Evolutionary conservation across 176 grass and related monocot genomes (phyloP).

Genomic region (Phoenix roebelenii): DNA sequence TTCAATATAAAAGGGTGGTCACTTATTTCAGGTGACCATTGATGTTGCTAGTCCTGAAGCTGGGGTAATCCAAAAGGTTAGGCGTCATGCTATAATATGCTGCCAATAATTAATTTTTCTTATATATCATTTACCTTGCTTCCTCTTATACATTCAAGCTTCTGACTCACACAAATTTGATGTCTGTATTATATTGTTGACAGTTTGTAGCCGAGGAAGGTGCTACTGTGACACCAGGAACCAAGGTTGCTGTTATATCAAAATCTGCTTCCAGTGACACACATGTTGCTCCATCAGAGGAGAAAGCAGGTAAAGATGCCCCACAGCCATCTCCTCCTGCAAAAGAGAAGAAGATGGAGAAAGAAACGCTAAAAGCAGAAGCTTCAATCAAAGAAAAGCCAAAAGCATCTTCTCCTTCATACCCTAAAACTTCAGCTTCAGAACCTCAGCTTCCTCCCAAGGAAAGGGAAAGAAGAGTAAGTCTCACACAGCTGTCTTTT

Average conservation of each 20-base stretch:
- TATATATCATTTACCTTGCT: no score
- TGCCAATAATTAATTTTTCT: no score
- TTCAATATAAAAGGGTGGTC: no score
- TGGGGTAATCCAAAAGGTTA: slow-evolving; percentile 86
- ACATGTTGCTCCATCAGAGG: slow-evolving; percentile 88
- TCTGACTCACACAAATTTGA: no score
- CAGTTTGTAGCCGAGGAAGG: slow-evolving; percentile 87
- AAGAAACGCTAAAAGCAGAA: slow-evolving; percentile 28
- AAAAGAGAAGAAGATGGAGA: slow-evolving; percentile 35
- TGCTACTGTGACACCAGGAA: slow-evolving; percentile 90
- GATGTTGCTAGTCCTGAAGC: slow-evolving; percentile 77
- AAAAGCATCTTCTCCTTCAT: slow-evolving; percentile 28
- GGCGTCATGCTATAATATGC: not conserved
- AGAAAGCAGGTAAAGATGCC: slow-evolving; percentile 54
- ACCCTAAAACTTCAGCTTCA: slow-evolving; percentile 49
- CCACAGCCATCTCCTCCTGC: slow-evolving; percentile 18
- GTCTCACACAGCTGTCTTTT: not conserved
- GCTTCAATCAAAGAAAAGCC: slow-evolving; percentile 36
- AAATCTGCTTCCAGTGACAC: slow-evolving; percentile 79
- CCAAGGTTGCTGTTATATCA: slow-evolving; percentile 83
- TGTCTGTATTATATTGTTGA: not conserved
- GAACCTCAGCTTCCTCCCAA: slow-evolving; percentile 97
- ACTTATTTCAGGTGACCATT: slow-evolving; percentile 69
- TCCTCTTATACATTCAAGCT: no score
- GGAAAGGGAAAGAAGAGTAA: slow-evolving; percentile 87